These are phyloP conservation scores for Stemphylium vesicarium DNA, from an alignment of 2,329 filamentous ascomycete species.

Conservation along the genomic window DNA sequence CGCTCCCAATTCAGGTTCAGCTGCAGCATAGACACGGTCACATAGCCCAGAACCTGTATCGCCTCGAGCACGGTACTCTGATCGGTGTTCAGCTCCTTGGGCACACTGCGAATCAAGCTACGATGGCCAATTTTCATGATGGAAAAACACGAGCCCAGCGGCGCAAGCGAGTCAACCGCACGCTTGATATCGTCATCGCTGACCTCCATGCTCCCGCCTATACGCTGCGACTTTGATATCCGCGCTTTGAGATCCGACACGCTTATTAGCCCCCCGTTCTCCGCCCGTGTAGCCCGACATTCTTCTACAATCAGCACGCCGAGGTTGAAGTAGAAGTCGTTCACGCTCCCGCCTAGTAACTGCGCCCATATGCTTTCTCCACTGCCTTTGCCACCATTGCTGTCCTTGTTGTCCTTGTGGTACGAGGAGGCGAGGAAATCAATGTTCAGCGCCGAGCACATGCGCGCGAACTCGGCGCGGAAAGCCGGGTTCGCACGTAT, in stretches of 20 bases:
- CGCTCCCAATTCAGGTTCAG: slow-evolving; percentile 85
- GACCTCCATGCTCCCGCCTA: slow-evolving; percentile 74
- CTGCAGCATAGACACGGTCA: slow-evolving; percentile 87
- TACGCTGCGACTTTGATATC: slow-evolving; percentile 71
- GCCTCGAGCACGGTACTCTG: slow-evolving; percentile 92
- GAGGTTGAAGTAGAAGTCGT: slow-evolving; percentile 98
- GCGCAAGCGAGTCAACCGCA: slow-evolving; percentile 84
- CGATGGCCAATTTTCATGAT: slow-evolving; percentile 83
- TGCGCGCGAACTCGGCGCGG: slow-evolving; percentile 95
- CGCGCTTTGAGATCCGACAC: slow-evolving; percentile 79
- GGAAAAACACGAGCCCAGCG: slow-evolving; percentile 85
- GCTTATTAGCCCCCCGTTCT: slow-evolving; percentile 92
- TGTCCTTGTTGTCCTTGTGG: slow-evolving; percentile 60
- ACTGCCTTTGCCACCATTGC: slow-evolving; percentile 45
- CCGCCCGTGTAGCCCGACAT: slow-evolving; percentile 81
- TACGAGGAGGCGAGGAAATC: slow-evolving; percentile 76
- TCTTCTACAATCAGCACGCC: slow-evolving; percentile 95
- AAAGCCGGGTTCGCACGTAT: slow-evolving; percentile 96
- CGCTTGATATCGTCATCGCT: slow-evolving; percentile 92
- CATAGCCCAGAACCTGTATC: slow-evolving; percentile 86
- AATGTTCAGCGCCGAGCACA: slow-evolving; percentile 96
- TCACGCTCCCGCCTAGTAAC: slow-evolving; percentile 86
- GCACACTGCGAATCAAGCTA: slow-evolving; percentile 88
- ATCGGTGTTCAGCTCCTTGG: slow-evolving; percentile 93
- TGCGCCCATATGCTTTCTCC: slow-evolving; percentile 86